These are phyloP conservation scores for Auriscalpium orientale DNA, from an alignment of 768 basidiomycete species.

Conservation along the genomic window DNA sequence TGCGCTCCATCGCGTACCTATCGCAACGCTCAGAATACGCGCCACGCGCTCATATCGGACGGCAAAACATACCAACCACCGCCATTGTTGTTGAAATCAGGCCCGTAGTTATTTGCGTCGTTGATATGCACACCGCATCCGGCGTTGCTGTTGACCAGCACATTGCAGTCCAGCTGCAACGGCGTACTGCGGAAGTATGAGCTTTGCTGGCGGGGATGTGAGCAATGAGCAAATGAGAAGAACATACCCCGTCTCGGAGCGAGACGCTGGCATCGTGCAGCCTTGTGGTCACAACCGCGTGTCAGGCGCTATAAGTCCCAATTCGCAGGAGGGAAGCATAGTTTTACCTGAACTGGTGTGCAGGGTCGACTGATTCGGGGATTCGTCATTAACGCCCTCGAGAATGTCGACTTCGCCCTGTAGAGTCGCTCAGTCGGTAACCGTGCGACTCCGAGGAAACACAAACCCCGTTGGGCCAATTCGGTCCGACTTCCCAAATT, in stretches of 20 bases:
- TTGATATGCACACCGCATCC: conserved; percentile 46
- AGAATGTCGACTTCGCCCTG: conserved; percentile 48
- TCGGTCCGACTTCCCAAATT: conserved; percentile 42
- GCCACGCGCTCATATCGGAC: not conserved
- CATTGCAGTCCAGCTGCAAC: conserved; percentile 40
- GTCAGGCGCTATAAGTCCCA: not conserved
- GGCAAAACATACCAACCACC: conserved; percentile 47
- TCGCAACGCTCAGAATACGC: not conserved
- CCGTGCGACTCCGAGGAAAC: not conserved
- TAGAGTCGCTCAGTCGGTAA: conserved; percentile 17
- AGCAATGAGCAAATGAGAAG: not conserved
- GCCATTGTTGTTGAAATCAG: conserved; percentile 48
- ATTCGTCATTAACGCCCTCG: conserved; percentile 52
- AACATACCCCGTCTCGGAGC: conserved; percentile 40
- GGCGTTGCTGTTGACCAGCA: conserved; percentile 37
- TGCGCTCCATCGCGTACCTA: conserved; percentile 26
- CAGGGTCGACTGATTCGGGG: conserved; percentile 44
- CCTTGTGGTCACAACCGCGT: conserved; percentile 25
- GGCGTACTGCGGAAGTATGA: conserved; percentile 24
- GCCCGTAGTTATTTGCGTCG: conserved; percentile 43
- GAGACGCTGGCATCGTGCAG: conserved; percentile 45
- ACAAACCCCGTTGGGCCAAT: conserved; percentile 43
- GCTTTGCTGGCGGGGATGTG: not conserved
- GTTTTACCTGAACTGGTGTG: conserved; percentile 38
- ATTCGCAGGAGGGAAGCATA: not conserved